Conservation (phyloP, 208 protist genomes). For the Angomonas desouzai region DNA sequence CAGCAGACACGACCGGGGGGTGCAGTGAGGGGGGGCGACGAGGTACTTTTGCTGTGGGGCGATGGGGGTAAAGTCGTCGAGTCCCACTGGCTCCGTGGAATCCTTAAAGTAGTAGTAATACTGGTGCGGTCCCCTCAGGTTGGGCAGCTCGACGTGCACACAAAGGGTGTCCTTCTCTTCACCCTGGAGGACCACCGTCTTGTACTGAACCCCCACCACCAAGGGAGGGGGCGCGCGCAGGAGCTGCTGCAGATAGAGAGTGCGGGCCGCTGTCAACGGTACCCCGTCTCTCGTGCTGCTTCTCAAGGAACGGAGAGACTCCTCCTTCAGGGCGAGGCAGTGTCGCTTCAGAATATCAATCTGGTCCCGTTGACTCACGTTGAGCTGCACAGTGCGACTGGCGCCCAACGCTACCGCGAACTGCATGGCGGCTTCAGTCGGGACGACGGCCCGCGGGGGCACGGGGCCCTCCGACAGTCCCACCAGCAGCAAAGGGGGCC, state of each 20-base stretch:
- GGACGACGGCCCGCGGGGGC: constrained; percentile 10
- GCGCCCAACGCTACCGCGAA: constrained; percentile 34
- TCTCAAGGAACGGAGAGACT: background rate
- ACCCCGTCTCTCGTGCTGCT: constrained; percentile 9
- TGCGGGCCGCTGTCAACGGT: constrained; percentile 2
- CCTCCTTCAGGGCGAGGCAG: constrained; percentile 15
- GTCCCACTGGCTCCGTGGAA: background rate
- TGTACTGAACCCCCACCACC: constrained; percentile 17
- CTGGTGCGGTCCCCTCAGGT: constrained; percentile 1
- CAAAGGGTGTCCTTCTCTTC: background rate
- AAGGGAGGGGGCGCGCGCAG: constrained; percentile 15
- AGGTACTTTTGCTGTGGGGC: background rate
- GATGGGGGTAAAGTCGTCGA: constrained; percentile 1
- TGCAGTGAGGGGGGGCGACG: background rate
- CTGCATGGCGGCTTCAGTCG: constrained; percentile 19
- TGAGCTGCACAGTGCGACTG: constrained; percentile 40
- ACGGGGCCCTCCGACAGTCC: constrained; percentile 13
- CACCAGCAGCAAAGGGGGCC: constrained; percentile 28
- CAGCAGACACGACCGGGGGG: background rate
- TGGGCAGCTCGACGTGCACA: background rate
- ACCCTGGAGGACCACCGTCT: background rate
- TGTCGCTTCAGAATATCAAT: constrained; percentile 17
- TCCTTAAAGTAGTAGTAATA: constrained; percentile 11
- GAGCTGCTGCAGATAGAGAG: constrained; percentile 13
- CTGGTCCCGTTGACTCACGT: constrained; percentile 18